Conservation (phyloP, 2,329 filamentous ascomycete genomes). For the Colletotrichum sp. region DNA sequence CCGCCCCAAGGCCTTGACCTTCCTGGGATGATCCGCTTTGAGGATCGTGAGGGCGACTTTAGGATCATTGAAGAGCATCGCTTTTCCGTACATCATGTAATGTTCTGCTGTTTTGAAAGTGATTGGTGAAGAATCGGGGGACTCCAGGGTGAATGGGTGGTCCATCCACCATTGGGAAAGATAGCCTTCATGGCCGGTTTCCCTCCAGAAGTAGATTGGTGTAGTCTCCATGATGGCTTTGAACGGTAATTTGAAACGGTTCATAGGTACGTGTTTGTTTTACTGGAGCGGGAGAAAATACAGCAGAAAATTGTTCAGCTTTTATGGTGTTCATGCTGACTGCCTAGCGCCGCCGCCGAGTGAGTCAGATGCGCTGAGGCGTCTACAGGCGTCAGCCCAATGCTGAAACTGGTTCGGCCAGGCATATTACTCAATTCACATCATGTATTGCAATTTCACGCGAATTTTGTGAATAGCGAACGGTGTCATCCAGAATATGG, state of each 20-base stretch:
- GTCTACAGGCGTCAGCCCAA: background rate
- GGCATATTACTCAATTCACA: background rate
- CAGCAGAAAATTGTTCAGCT: background rate
- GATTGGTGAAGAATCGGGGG: slow-evolving; percentile 36
- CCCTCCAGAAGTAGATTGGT: slow-evolving; percentile 53
- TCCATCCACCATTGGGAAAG: slow-evolving; percentile 68
- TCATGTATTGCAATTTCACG: background rate
- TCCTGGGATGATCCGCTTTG: slow-evolving; percentile 44
- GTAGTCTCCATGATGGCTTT: background rate
- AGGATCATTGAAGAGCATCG: slow-evolving; percentile 51
- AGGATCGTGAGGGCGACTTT: slow-evolving; percentile 54
- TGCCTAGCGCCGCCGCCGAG: background rate
- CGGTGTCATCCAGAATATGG: fast-evolving
- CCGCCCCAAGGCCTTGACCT: slow-evolving; percentile 60
- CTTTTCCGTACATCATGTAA: slow-evolving; percentile 63
- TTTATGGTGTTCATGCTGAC: background rate
- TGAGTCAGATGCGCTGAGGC: slow-evolving; percentile 2
- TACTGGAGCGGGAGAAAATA: fast-evolving
- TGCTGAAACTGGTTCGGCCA: background rate
- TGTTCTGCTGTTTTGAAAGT: slow-evolving; percentile 58
- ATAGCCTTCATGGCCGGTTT: slow-evolving; percentile 53
- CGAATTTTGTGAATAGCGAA: background rate
- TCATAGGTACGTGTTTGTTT: background rate
- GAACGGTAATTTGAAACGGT: background rate
- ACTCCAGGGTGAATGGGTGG: slow-evolving; percentile 34